Evolutionary conservation across 2,329 filamentous ascomycete genomes (phyloP), one percentile per base, ranked within the genome.

Genomic region (Cyphellophora attinorum): DNA sequence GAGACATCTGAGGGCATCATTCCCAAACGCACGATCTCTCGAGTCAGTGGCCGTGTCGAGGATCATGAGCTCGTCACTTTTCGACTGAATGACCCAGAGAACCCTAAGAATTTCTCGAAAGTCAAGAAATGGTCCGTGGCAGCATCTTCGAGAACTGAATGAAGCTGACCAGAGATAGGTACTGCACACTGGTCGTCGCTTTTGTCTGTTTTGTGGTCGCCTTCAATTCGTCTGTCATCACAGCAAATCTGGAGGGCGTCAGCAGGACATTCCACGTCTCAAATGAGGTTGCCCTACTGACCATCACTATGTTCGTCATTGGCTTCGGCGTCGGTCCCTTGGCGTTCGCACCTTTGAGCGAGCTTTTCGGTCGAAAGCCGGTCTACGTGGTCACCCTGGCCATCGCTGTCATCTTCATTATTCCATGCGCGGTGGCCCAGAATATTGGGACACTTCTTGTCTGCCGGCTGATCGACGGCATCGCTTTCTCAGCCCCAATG

Each of bases 31-130:
- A 55, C 67, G 13, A 60, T 59, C 45, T 74, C 81, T 3, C 72
- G 79, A 31, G 64, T 64, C 0, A 65, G 62, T 2, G 67, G 68
- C 3, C 55, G 62, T 34, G 54, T 65, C n/a, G 60, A 67, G 44
- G 58, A 67, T 18, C 78, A 73, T 51, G 74, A 78, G 38, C 62
- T 83, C 6, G 77, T 83, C 19, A 81, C 79, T 0, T 93, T 91
- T 52, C 72, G 67, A 3, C 68, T 78, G 3, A 63, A 76, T 39
- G 84, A 91, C 53, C 72, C 74, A 0, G 81, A 79, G 44, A 89
- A 89, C 51, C 84, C 85, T 1, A 89, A 89, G 67, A 91, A 89
- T 57, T 91, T 82, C 82, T 75, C 71, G 37, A 85, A 85, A 56
- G 64, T 60, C 1, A 80, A 65, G 56, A 91, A 88, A 59, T 89